Percentiles rank a stretch among this genome's conserved stretches.
phyloP scores from a whole-genome alignment of 163 green algal genomes.

The Chloromonas sp. region DNA sequence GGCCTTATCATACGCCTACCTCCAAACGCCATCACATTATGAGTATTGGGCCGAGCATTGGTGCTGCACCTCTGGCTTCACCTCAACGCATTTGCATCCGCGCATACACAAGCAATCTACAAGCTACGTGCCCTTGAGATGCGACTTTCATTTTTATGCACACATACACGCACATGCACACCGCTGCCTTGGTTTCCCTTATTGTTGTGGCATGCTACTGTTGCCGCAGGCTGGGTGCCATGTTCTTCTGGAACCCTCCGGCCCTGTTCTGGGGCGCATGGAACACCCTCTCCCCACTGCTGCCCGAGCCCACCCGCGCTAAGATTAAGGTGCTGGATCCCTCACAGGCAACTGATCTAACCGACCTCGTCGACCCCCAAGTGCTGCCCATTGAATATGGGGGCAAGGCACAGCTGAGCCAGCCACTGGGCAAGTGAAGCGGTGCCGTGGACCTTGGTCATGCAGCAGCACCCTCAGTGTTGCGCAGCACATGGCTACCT shows the following conservation, averaged over 20 bases:
- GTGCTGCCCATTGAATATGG: conserved; percentile 28
- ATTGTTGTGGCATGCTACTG: not conserved
- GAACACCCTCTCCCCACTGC: conserved; percentile 24
- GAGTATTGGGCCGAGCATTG: no score
- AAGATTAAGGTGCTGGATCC: not conserved
- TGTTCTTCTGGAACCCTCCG: conserved; percentile 28
- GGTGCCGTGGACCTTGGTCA: no score
- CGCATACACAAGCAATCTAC: no score
- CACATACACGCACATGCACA: no score
- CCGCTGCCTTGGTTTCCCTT: not conserved
- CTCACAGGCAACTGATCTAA: not conserved
- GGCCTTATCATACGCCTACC: no score
- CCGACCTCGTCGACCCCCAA: not conserved
- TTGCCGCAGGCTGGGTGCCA: conserved; percentile 9
- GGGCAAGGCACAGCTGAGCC: conserved; percentile 12
- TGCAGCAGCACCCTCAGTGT: no score
- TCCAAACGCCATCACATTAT: no score
- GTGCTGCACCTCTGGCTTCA: no score
- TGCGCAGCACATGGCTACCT: no score
- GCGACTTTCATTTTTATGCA: no score
- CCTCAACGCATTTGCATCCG: not conserved
- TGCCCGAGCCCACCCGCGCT: conserved; percentile 9
- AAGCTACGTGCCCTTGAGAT: no score
- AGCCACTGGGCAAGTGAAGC: not conserved
- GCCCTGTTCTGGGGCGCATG: conserved; percentile 32